Evolutionary conservation across 108 stramenopile species (phyloP), one percentile per base, ranked within the genome.

Genomic region (Seminavis robusta): DNA sequence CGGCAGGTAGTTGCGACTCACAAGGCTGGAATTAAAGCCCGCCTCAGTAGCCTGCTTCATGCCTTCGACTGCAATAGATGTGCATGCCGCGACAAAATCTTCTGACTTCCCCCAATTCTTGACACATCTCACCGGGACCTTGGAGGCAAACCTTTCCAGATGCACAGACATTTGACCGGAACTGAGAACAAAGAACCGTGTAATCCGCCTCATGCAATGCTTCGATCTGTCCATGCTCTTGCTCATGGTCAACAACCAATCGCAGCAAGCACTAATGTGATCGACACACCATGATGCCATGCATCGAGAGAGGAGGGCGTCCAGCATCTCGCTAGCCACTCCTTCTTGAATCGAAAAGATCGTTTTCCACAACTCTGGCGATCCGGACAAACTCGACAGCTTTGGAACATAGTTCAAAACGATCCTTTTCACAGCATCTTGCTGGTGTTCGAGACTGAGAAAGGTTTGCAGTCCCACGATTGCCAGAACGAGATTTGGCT

Each of bases 341-440:
- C 54, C 38, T 13, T 45, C 47, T 41, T 63, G 33, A 49, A n/a
- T n/a, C n/a, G 65, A 37, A 28, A 84, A 74, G 0, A 80, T 19
- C 0, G 61, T 19, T 13, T 40, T 58, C 79, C 79, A 80, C 11
- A 78, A 59, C 17, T 52, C 44, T 26, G 71, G 40, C 11, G 73
- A 61, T 11, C 77, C 69, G 7, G 30, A 28, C 10, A 26, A n/a
- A 28, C 63, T 50, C 0, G 66, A 65, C n/a, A 85, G 60, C 17
- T 36, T 26, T 4, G 84, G 80, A 45, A 79, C 65, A 74, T 78
- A 86, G 44, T 77, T 81, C 1, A 86, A 32, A 24, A 84, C 38
- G 13, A 56, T 28, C 16, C 47, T 30, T 10, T 45, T 56, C n/a
- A 71, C 23, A 0, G 33, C 42, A 38, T 71, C 61, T 13, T 53